Base-by-base conservation (phyloP, 2,329 filamentous ascomycete genomes). In the Tolypocladium sp. region DNA sequence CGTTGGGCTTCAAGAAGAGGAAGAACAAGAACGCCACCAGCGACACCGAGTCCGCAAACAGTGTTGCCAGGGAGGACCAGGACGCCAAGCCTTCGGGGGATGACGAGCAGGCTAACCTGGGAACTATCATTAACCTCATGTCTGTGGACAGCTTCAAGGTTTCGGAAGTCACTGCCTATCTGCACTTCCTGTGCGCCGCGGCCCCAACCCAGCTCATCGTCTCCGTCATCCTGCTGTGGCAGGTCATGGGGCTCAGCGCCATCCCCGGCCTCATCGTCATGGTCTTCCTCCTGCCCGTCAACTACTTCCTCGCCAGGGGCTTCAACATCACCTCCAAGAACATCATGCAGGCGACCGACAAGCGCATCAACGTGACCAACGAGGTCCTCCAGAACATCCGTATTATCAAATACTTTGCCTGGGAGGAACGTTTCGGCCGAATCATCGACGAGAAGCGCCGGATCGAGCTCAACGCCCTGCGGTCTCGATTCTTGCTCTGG, bases 91-190 rank as follows among this genome's bases (percentile, higher is more conserved):
- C 66, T 2, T 69, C 64, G 15, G 63, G 62, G 30, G 65, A 76
- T 22, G 87, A 91, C 62, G 83, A 88, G 60, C 91, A 96, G 75
- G 93, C 92, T 44, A 97, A 94, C 62, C 82, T 95, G 56, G 94
- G 95, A 63, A 96, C 94, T n/a, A 97, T 99, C 68, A 99, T 99
- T 78, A 99, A 97, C 73, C 80, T 99, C 64, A 99, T 99, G 94
- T 95, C 94, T 13, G 95, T 99, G 46, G 95, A 99, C 77, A 97
- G 93, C 55, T 97, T 97, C 84, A 99, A 99, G 76, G 91, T 99
- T 58, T 90, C 91, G 62, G 94, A 99, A 71, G 88, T 96, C 60
- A 94, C 91, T 42, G 90, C 93, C 0, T 99, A 99, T 71, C 79
- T 99, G 38, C 94, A 99, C 74, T 99, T 96, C 74, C 79, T 99